These are phyloP conservation scores for Stromatinia cepivora DNA, from an alignment of 2,329 filamentous ascomycete species.

Conservation along the genomic window DNA sequence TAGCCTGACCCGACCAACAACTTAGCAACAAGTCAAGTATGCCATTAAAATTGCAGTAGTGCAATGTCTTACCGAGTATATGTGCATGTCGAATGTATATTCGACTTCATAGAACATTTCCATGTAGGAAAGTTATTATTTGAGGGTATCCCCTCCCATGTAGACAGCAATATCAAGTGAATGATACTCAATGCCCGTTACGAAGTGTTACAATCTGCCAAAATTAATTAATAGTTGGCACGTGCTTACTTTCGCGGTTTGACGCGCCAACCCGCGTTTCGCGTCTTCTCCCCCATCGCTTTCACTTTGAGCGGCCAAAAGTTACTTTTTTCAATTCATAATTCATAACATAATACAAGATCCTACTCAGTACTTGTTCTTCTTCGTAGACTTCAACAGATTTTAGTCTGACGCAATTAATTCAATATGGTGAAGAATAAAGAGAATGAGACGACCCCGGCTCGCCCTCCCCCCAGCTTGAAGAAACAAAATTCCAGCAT, in stretches of 20 bases:
- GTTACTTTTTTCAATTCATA: slow-evolving; percentile 7
- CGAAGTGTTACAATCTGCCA: too few relatives aligned
- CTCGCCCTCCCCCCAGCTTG: slow-evolving; percentile 33
- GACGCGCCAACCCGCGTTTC: slow-evolving; percentile 7
- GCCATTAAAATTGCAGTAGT: background rate
- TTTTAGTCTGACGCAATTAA: background rate
- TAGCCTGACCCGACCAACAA: background rate
- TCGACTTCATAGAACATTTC: background rate
- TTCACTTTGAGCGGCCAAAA: background rate
- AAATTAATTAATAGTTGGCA: background rate
- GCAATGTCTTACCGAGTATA: background rate
- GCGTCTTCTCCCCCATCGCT: background rate
- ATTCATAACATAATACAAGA: background rate
- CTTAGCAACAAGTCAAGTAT: too few relatives aligned
- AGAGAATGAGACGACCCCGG: slow-evolving; percentile 33
- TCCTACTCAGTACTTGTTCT: background rate
- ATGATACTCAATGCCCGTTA: background rate
- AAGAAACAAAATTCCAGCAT: slow-evolving; percentile 40
- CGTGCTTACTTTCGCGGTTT: slow-evolving; percentile 15
- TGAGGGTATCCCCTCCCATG: background rate
- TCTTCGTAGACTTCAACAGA: background rate
- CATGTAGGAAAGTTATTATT: background rate
- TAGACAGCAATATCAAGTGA: too few relatives aligned
- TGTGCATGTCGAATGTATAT: too few relatives aligned
- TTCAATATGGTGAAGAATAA: slow-evolving; percentile 31